Base-by-base conservation (phyloP, 805 yeast genomes). In the Pichia exigua region DNA sequence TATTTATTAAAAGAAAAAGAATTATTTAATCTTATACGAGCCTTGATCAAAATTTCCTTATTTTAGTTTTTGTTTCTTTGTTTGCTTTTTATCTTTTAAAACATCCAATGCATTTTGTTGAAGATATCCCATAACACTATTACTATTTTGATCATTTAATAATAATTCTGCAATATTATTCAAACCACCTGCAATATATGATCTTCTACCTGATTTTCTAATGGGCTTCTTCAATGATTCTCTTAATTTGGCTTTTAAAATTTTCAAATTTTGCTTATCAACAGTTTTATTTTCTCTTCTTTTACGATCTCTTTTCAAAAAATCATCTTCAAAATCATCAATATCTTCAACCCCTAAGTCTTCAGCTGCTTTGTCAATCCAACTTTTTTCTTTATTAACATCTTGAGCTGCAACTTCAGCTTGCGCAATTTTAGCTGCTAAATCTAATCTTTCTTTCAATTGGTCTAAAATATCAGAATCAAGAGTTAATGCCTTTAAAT, bases 351-450 rank as follows among this genome's bases (percentile, higher is more conserved):
- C 69, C 10, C 96, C 99, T 51, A 94, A 73, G 47, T 94, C 99
- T 49, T 86, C 94, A 0, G 98, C 98, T 0, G 97, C 97, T 62
- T 88, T 82, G 53, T 80, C 77, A 54, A 90, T 73, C 97, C 98
- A 90, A 24, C 79, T 73, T 51, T 81, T 82, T 57, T 89, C 94
- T 60, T 84, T 85, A 40, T 73, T 73, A 35, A 80, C 67, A 38
- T 54, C 51, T 20, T 83, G 77, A 2, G 78, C 67, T 2, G 83
- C 78, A 17, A 83, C 72, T 41, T 79, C 81, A 18, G 87, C 74
- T 57, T 87, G 95, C 0, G 95, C 91, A 47, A 94, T 71, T 60
- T 82, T 78, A 22, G 84, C 75, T 7, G 97, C 87, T 41, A 91
- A 60, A 11, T 65, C 69, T 26, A 83, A 82, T 54, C 98, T 76